Evolutionary conservation across 352 stramenopile species (phyloP), one percentile per base, ranked within the genome.

Genomic region (Globisporangium spinosum): DNA sequence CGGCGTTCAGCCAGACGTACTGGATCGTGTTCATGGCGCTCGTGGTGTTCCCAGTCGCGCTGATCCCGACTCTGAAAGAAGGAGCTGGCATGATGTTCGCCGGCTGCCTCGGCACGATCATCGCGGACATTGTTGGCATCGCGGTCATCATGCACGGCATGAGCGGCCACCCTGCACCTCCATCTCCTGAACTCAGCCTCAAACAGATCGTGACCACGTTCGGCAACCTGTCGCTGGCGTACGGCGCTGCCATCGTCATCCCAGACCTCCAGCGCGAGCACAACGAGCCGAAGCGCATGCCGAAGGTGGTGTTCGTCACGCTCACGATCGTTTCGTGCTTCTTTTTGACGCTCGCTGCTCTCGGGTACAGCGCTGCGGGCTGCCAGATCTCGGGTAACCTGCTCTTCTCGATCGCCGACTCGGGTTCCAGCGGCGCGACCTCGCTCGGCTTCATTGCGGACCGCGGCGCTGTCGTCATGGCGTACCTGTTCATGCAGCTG

Each of bases 191-290:
- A 22, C 47, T 85, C 12, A 75, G 64, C n/a, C 43, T 85, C 23
- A 60, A 83, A 55, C 72, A 85, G 54, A 67, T 85, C 27, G 68
- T 77, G 17, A 81, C 70, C 2, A 72, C 66, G 22, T 86, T 85
- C 23, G 81, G 78, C 27, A 89, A 82, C 69, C 70, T 89, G 49
- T 65, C 78, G 12, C 71, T 89, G n/a, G 78, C 78, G 2, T 88
- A 88, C 35, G 74, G 69, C n/a, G 78, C 79, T 13, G 77, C 73
- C 23, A 77, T 88, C 29, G 69, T 87, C 23, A 79, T 86, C 54
- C 78, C 78, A 5, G 70, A 76, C 25, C 69, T 89, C 25, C 73
- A 83, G 29, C 75, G 77, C 47, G 69, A 87, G 12, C 80, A 88
- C 64, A 77, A 62, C 22, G 66, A 89, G 47, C 76, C 79, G 1